Evolutionary conservation across 768 basidiomycete genomes (phyloP).

Genomic region (Hypholoma sublateritium): DNA sequence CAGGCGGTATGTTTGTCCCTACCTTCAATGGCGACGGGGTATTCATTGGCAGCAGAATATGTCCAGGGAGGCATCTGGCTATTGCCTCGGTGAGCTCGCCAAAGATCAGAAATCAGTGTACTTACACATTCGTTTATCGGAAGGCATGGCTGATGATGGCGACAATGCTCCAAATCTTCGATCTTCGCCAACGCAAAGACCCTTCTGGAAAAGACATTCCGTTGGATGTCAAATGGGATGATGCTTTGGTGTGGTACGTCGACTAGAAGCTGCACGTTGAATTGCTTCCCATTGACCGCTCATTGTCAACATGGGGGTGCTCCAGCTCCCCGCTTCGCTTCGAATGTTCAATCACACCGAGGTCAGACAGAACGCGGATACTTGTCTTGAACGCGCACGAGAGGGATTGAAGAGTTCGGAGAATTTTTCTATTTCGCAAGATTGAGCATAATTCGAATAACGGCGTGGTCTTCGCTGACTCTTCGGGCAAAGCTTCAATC

Average conservation of each 20-base stretch:
- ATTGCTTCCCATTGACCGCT: not conserved
- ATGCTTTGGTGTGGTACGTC: too few relatives aligned
- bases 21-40: not conserved
- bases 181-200: too few relatives aligned
- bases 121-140: not conserved
- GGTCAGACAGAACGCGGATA: not conserved
- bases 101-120: not conserved
- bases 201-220: too few relatives aligned
- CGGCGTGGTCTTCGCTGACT: too few relatives aligned
- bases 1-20: slow-evolving; percentile 14
- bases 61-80: slow-evolving; percentile 11
- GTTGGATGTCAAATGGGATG: too few relatives aligned
- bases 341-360: not conserved
- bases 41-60: slow-evolving; percentile 1
- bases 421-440: too few relatives aligned
- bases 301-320: not conserved
- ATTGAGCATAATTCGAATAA: too few relatives aligned
- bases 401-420: too few relatives aligned
- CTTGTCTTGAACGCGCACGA: too few relatives aligned
- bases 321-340: not conserved
- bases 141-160: too few relatives aligned
- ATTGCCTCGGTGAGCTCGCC: not conserved
- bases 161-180: too few relatives aligned
- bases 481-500: too few relatives aligned
- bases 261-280: not conserved